phyloP scores from a whole-genome alignment of 768 basidiomycete species.

The Clavulina sp. region DNA sequence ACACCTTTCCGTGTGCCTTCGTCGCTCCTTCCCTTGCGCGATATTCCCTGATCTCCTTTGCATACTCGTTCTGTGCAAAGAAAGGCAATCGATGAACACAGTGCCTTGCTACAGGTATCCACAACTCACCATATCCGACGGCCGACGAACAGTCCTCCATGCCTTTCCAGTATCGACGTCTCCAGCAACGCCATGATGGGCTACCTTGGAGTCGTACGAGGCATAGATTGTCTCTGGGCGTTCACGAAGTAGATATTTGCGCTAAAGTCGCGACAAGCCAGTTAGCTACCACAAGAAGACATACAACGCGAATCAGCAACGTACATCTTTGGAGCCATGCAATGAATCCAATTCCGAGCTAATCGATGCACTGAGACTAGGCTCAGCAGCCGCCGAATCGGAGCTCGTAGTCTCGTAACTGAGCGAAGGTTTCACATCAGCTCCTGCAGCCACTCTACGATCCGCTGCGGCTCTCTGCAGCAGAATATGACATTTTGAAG shows the following conservation, averaged over 20 bases:
- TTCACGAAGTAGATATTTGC: constrained; percentile 73
- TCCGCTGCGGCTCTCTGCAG: not conserved
- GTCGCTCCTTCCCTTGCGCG: constrained; percentile 57
- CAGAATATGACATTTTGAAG: constrained; percentile 6
- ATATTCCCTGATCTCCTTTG: constrained; percentile 74
- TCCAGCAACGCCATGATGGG: constrained; percentile 55
- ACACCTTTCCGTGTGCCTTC: constrained; percentile 81
- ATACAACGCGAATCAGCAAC: not conserved
- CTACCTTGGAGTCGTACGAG: constrained; percentile 49
- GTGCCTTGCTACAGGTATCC: not conserved
- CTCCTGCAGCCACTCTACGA: constrained; percentile 3
- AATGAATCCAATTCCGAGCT: constrained; percentile 46
- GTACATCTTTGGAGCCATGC: constrained; percentile 21
- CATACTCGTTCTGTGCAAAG: constrained; percentile 68
- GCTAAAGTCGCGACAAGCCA: constrained; percentile 12
- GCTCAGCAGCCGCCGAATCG: not conserved
- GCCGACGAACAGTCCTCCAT: constrained; percentile 74
- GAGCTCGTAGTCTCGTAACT: not conserved
- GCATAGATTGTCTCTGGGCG: constrained; percentile 65
- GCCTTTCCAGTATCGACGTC: constrained; percentile 68
- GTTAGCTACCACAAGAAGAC: not conserved
- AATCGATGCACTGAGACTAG: constrained; percentile 18
- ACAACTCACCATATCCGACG: constrained; percentile 76
- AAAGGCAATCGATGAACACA: not conserved
- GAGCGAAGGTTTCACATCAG: not conserved